phyloP scores from a whole-genome alignment of 2,329 filamentous ascomycete genomes.

The Aspergillus aculeatus region DNA sequence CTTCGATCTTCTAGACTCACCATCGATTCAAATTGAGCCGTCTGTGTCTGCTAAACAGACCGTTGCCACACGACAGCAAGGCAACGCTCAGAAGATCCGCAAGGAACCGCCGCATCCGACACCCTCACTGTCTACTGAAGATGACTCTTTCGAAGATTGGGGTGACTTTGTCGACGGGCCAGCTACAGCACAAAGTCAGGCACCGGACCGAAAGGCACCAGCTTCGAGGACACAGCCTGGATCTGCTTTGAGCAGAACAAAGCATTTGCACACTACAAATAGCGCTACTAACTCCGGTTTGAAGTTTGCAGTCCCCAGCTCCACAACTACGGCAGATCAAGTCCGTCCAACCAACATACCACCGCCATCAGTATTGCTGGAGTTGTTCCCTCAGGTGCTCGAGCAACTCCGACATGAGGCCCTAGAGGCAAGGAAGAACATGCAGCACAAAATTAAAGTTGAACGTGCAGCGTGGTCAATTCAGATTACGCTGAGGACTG shows the following conservation, averaged over 20 bases:
- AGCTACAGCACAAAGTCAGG: constrained; percentile 9
- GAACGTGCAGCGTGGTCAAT: constrained; percentile 26
- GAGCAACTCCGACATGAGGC: constrained; percentile 63
- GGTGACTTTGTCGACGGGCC: constrained; percentile 52
- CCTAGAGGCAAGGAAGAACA: constrained; percentile 63
- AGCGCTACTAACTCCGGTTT: background rate
- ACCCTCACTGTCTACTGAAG: constrained; percentile 18
- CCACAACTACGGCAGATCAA: constrained; percentile 11
- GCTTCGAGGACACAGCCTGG: background rate
- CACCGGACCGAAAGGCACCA: constrained; percentile 10
- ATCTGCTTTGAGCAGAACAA: background rate
- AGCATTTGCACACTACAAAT: background rate
- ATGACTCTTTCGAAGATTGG: constrained; percentile 41
- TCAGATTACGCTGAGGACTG: constrained; percentile 50
- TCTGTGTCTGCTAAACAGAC: constrained; percentile 8
- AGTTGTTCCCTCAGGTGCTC: constrained; percentile 71
- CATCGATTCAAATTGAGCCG: constrained; percentile 28
- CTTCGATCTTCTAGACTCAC: constrained; percentile 23
- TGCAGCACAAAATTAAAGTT: constrained; percentile 42
- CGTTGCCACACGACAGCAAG: background rate
- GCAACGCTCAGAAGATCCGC: constrained; percentile 9
- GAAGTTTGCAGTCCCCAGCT: background rate
- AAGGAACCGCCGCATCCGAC: constrained; percentile 15
- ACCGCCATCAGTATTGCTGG: constrained; percentile 78
- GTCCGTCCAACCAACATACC: constrained; percentile 80